These are phyloP conservation scores for Blumeria hordei DNA, from an alignment of 2,329 filamentous ascomycete species.

Conservation along the genomic window DNA sequence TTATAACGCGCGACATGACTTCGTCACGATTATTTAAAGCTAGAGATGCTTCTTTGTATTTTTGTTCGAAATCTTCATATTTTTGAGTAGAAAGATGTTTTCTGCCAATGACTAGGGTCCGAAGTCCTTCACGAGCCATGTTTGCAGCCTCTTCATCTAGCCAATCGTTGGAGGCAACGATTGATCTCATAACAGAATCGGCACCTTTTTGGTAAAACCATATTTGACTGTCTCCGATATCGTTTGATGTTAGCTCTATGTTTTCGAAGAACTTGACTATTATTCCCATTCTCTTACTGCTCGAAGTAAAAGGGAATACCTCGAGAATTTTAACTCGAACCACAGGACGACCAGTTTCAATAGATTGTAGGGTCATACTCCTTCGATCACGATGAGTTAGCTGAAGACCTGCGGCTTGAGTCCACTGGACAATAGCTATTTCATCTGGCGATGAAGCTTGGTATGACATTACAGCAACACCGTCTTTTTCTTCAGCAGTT, in stretches of 20 bases:
- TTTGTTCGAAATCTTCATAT: constrained; percentile 55
- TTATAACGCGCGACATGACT: constrained; percentile 58
- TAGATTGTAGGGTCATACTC: constrained; percentile 59
- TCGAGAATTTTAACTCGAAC: constrained; percentile 78
- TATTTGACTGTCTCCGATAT: constrained; percentile 46
- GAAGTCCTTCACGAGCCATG: constrained; percentile 89
- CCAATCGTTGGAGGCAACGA: constrained; percentile 94
- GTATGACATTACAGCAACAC: constrained; percentile 56
- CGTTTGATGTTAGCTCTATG: constrained; percentile 21
- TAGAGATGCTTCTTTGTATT: constrained; percentile 58
- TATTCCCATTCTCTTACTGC: constrained; percentile 95
- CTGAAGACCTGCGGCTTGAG: constrained; percentile 71
- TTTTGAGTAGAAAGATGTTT: constrained; percentile 58
- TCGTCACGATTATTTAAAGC: constrained; percentile 58
- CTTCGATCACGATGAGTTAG: constrained; percentile 69
- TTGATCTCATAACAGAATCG: constrained; percentile 92
- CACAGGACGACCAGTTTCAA: constrained; percentile 45
- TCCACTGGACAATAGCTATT: constrained; percentile 93
- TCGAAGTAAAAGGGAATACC: constrained; percentile 91
- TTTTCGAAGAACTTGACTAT: constrained; percentile 62
- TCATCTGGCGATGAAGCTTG: constrained; percentile 95
- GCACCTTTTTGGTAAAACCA: constrained; percentile 99
- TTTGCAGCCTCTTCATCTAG: constrained; percentile 97
- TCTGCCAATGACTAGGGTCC: constrained; percentile 84
- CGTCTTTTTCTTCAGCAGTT: constrained; percentile 61